Evolutionary conservation across 768 basidiomycete genomes (phyloP).

Genomic region (Suillus cothurnatus): DNA sequence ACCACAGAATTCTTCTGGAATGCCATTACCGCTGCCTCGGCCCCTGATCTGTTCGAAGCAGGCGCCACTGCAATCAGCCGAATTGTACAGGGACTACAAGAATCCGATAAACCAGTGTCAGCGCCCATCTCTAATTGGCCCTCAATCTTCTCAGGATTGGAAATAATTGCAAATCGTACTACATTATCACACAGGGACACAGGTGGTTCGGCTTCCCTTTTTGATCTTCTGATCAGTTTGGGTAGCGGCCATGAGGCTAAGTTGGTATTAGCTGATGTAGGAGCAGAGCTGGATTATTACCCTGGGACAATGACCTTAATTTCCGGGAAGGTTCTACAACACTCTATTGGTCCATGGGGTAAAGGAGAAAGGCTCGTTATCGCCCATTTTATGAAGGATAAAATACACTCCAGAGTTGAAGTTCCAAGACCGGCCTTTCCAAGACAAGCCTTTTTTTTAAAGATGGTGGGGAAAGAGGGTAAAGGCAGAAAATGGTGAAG

Average conservation of each 20-base stretch:
- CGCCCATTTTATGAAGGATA: slow-evolving; percentile 6
- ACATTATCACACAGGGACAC: background rate
- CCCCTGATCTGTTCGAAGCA: background rate
- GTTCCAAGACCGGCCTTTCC: background rate
- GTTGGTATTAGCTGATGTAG: background rate
- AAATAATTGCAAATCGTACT: slow-evolving; percentile 5
- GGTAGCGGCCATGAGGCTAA: background rate
- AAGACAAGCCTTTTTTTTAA: background rate
- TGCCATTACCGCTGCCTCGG: background rate
- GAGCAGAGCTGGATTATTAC: background rate
- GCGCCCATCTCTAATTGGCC: background rate
- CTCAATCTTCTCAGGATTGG: slow-evolving; percentile 8
- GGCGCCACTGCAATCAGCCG: background rate
- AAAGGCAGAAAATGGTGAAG: too few species aligned
- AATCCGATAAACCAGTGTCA: background rate
- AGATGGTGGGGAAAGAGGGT: background rate
- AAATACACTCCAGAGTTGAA: background rate
- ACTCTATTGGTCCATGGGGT: background rate
- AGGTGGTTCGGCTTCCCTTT: background rate
- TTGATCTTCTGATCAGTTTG: slow-evolving; percentile 13
- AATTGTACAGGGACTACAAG: background rate
- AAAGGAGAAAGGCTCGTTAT: background rate
- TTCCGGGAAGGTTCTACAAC: background rate
- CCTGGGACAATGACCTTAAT: background rate
- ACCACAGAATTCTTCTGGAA: background rate